Conservation (phyloP, 192 early-diverging fungal genomes). For the Coemansia sp. region DNA sequence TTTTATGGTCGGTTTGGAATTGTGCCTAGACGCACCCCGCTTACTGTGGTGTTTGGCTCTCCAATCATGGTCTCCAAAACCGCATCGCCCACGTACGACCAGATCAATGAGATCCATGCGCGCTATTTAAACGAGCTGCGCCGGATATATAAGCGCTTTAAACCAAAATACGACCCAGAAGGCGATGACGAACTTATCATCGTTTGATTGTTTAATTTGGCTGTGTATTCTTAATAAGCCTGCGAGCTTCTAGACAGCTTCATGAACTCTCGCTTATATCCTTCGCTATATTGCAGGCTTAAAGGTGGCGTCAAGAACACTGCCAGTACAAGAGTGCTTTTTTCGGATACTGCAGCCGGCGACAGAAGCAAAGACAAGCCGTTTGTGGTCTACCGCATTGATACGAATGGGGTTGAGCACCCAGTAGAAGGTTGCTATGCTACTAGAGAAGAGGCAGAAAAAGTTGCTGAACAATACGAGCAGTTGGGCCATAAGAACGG, state of each 20-base stretch:
- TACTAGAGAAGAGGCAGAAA: constrained; percentile 11
- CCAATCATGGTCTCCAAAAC: constrained; percentile 36
- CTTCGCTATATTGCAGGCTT: neutral
- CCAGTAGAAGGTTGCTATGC: constrained; percentile 12
- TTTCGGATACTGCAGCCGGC: neutral
- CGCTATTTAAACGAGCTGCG: constrained; percentile 33
- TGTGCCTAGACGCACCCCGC: constrained; percentile 36
- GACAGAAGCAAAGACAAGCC: neutral
- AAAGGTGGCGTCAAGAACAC: neutral
- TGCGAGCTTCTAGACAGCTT: no score
- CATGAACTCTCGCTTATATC: neutral
- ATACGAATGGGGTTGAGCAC: constrained; percentile 39
- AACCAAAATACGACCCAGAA: constrained; percentile 47
- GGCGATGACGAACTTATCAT: constrained; percentile 27
- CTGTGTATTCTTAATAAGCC: neutral
- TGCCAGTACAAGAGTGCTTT: neutral
- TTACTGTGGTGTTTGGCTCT: constrained; percentile 32
- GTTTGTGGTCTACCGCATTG: constrained; percentile 23
- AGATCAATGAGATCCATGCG: constrained; percentile 38
- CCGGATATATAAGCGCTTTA: constrained; percentile 36
- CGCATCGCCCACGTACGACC: constrained; percentile 22
- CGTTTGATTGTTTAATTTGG: constrained; percentile 18
- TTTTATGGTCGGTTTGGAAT: constrained; percentile 74
- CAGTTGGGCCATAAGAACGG: constrained; percentile 35
- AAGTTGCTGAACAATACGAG: constrained; percentile 20